A percentile compares a stretch with the other conserved stretches of the same genome.
Conservation (phyloP, 371 early-diverging fungal genomes). For the Rhizopus sp. region DNA sequence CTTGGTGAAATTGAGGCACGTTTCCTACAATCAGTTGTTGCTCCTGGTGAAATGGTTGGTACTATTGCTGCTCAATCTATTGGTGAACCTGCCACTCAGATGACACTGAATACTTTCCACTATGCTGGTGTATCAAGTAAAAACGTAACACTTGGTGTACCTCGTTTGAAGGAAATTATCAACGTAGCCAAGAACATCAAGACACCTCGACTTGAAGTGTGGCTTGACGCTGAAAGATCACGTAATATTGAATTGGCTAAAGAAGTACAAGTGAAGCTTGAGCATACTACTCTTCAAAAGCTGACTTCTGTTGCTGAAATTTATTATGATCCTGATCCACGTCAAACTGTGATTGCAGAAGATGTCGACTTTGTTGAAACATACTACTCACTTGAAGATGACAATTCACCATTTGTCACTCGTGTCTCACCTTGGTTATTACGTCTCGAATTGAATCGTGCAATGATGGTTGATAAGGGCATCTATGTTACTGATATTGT, state of each 20-base stretch:
- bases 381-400: constrained; percentile 89
- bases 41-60: constrained; percentile 99
- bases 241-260: constrained; percentile 87
- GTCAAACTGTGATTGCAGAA: constrained; percentile 84
- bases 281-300: constrained; percentile 90
- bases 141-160: constrained; percentile 99
- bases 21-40: constrained; percentile 89
- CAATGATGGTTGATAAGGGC: constrained; percentile 89
- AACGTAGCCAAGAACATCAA: constrained; percentile 98
- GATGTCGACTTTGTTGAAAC: constrained; percentile 94
- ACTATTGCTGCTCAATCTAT: constrained; percentile 99
- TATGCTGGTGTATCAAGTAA: constrained; percentile 98
- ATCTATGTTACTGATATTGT: constrained; percentile 84
- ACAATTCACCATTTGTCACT: constrained; percentile 52
- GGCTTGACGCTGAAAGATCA: constrained; percentile 77
- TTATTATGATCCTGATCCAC: constrained; percentile 96
- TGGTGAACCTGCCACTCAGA: constrained; percentile 99
- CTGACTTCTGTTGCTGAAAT: constrained; percentile 90
- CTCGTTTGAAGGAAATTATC: constrained; percentile 99
- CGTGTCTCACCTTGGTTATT: constrained; percentile 94
- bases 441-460: constrained; percentile 89
- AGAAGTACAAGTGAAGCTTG: constrained; percentile 88
- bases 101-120: constrained; percentile 99
- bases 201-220: constrained; percentile 94
- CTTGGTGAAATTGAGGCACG: constrained; percentile 92